These are phyloP conservation scores for Tricholoma matsutake DNA, from an alignment of 768 basidiomycete species.

Conservation along the genomic window DNA sequence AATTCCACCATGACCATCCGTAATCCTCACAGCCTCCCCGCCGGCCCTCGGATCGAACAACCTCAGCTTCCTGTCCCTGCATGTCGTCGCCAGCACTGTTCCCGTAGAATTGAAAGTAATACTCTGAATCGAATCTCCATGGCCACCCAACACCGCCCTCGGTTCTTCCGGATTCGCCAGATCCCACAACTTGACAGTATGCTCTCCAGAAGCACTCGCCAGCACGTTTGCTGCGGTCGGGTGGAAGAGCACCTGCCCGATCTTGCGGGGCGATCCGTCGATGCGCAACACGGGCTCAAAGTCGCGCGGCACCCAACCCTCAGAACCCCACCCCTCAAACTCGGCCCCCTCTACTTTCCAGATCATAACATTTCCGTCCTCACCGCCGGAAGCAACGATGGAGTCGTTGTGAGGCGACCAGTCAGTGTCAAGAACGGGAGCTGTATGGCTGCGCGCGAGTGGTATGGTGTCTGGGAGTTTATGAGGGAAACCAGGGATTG, in stretches of 20 bases:
- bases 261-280: slow-evolving; percentile 79
- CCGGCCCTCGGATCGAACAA: slow-evolving; percentile 89
- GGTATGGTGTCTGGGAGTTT: slow-evolving; percentile 93
- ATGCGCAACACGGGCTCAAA: slow-evolving; percentile 83
- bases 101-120: slow-evolving; percentile 82
- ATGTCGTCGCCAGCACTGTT: slow-evolving; percentile 82
- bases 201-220: slow-evolving; percentile 77
- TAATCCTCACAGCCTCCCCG: slow-evolving; percentile 72
- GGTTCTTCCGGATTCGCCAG: slow-evolving; percentile 70
- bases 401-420: slow-evolving; percentile 95
- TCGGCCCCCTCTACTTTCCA: slow-evolving; percentile 71
- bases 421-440: slow-evolving; percentile 88
- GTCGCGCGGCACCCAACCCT: slow-evolving; percentile 79
- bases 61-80: slow-evolving; percentile 87
- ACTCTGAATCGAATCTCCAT: slow-evolving; percentile 86
- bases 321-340: slow-evolving; percentile 85
- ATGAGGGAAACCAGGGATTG: slow-evolving; percentile 53
- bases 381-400: slow-evolving; percentile 87
- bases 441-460: slow-evolving; percentile 83
- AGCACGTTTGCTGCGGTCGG: slow-evolving; percentile 87
- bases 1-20: slow-evolving; percentile 90
- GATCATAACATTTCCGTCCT: slow-evolving; percentile 91
- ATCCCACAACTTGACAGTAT: slow-evolving; percentile 91
- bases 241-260: slow-evolving; percentile 93
- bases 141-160: slow-evolving; percentile 60